These are phyloP conservation scores for Cucurbita moschata DNA, from an alignment of 306 rosid species.

Conservation along the genomic window DNA sequence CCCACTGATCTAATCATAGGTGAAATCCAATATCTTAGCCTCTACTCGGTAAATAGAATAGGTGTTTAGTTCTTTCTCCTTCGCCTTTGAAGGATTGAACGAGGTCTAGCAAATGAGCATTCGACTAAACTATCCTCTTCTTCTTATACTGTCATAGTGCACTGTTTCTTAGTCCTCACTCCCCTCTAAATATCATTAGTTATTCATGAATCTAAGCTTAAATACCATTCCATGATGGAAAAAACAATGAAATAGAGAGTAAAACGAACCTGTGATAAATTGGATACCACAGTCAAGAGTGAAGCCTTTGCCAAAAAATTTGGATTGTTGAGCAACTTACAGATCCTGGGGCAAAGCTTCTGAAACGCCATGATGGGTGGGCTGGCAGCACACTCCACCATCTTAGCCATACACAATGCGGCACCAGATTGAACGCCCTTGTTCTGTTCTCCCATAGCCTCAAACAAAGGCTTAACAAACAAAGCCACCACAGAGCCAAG, in stretches of 20 bases:
- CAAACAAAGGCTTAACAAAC: constrained; percentile 84
- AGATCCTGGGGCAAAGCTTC: constrained; percentile 91
- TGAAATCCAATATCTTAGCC: too few species aligned
- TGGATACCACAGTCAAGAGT: constrained; percentile 63
- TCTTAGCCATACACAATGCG: constrained; percentile 71
- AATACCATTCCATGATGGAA: background rate
- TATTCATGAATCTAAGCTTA: background rate
- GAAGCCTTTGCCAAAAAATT: constrained; percentile 73
- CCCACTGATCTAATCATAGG: too few species aligned
- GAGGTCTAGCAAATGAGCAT: background rate
- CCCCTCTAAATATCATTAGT: background rate
- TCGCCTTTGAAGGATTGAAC: too few species aligned
- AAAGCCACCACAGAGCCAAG: constrained; percentile 51
- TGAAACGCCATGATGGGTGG: constrained; percentile 54
- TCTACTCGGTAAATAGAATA: too few species aligned
- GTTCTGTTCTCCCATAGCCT: constrained; percentile 91
- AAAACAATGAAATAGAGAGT: background rate
- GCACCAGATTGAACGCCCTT: constrained; percentile 83
- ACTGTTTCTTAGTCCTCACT: background rate
- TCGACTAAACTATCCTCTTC: background rate
- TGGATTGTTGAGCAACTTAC: constrained; percentile 62
- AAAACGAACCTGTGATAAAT: constrained; percentile 64
- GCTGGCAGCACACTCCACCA: constrained; percentile 51
- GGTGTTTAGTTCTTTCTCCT: too few species aligned
- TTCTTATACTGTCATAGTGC: background rate